Conservation (phyloP, 2,329 filamentous ascomycete genomes). For the Cytospora schulzeri region DNA sequence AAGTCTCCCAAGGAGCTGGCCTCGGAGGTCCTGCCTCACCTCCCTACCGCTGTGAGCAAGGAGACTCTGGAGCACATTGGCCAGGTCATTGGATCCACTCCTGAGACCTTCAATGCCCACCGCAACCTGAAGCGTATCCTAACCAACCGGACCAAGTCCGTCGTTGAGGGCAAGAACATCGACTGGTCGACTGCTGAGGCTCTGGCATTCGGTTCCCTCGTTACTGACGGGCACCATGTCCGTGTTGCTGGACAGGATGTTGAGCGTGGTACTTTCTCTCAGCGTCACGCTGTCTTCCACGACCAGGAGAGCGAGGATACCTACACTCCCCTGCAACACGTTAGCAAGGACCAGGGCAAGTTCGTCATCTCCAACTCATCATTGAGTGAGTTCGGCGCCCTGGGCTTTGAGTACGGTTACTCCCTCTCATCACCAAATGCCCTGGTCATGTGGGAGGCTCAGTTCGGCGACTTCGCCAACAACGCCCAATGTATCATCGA, state of each 20-base stretch:
- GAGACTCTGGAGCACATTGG: slow-evolving; percentile 80
- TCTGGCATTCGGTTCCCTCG: slow-evolving; percentile 88
- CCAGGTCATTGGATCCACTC: slow-evolving; percentile 73
- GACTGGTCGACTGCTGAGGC: slow-evolving; percentile 98
- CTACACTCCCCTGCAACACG: slow-evolving; percentile 87
- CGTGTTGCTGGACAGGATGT: slow-evolving; percentile 98
- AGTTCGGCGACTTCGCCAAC: slow-evolving; percentile 99
- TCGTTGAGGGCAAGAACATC: slow-evolving; percentile 89
- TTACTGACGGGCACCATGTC: slow-evolving; percentile 92
- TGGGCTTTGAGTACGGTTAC: slow-evolving; percentile 99
- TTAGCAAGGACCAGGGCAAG: slow-evolving; percentile 88
- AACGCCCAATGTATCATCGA: slow-evolving; percentile 99
- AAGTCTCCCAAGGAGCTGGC: slow-evolving; percentile 98
- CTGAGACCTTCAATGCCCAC: slow-evolving; percentile 87
- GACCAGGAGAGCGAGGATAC: slow-evolving; percentile 94
- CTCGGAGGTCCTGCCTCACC: slow-evolving; percentile 89
- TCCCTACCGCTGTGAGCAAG: slow-evolving; percentile 77
- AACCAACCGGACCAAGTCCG: slow-evolving; percentile 83
- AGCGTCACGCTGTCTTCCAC: slow-evolving; percentile 95
- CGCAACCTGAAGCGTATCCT: slow-evolving; percentile 98
- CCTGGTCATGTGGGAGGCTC: slow-evolving; percentile 98
- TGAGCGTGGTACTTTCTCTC: slow-evolving; percentile 98
- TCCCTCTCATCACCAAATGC: slow-evolving; percentile 95
- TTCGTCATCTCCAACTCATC: slow-evolving; percentile 98
- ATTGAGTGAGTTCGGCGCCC: slow-evolving; percentile 67